These are phyloP conservation scores for Metschnikowia kofuensis DNA, from an alignment of 805 yeast genomes.

Conservation along the genomic window DNA sequence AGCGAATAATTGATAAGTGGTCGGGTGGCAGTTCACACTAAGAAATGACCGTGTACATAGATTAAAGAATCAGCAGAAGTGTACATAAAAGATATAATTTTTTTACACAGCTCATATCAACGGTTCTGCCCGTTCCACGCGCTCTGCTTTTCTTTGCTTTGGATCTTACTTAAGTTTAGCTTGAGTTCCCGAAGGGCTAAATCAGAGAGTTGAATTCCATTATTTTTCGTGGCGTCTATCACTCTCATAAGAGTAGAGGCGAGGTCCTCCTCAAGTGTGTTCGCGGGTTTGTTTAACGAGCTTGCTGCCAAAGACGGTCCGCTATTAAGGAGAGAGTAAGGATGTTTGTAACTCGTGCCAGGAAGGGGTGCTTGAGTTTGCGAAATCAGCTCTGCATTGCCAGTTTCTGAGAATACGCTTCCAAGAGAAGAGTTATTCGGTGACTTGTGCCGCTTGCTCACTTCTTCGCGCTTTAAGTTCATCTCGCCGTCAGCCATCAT, in stretches of 20 bases:
- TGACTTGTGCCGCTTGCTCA: slow-evolving; percentile 1
- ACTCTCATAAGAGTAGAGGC: slow-evolving; percentile 15
- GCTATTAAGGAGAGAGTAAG: slow-evolving; percentile 3
- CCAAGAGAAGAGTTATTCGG: background rate
- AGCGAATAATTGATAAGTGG: slow-evolving; percentile 16
- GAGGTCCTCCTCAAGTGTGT: slow-evolving; percentile 14
- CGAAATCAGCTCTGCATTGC: background rate
- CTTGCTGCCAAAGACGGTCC: background rate
- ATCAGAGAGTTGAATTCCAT: slow-evolving; percentile 16
- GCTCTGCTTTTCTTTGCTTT: slow-evolving; percentile 1
- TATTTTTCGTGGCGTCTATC: slow-evolving; percentile 20
- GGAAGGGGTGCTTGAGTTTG: background rate
- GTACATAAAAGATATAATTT: background rate
- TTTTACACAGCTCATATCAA: background rate
- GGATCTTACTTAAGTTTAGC: slow-evolving; percentile 19
- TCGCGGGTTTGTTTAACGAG: background rate
- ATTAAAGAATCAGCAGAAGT: background rate
- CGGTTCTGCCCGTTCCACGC: slow-evolving; percentile 1
- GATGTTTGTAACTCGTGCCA: background rate
- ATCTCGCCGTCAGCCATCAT: background rate
- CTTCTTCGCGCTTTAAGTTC: background rate
- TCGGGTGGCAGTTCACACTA: no score
- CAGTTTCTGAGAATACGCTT: background rate
- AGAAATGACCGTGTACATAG: no score
- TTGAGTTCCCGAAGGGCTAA: slow-evolving; percentile 28